Evolutionary conservation across 140 eudicot genomes (phyloP).

Genomic region (Cichorium intybus): DNA sequence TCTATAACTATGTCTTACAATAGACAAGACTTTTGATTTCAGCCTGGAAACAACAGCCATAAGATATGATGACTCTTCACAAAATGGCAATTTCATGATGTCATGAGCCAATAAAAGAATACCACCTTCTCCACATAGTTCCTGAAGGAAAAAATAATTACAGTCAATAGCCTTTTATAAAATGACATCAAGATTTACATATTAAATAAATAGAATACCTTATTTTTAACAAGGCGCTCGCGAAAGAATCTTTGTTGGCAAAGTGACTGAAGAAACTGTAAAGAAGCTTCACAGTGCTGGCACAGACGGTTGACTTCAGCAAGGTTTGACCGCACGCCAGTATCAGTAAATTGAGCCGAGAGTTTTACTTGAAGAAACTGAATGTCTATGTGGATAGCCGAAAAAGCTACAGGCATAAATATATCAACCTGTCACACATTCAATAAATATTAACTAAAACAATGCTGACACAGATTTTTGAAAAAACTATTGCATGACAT

Average conservation of each 20-base stretch:
- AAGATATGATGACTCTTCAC: conserved; percentile 39
- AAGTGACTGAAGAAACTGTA: conserved; percentile 78
- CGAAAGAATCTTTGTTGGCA: conserved; percentile 82
- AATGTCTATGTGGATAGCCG: conserved; percentile 62
- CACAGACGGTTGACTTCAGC: conserved; percentile 62
- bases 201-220: conserved; percentile 44
- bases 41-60: conserved; percentile 70
- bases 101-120: conserved; percentile 72
- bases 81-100: conserved; percentile 50
- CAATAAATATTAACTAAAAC: neutral
- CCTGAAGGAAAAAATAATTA: conserved; percentile 46
- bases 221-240: conserved; percentile 74
- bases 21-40: conserved; percentile 75
- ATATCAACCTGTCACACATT: conserved; percentile 66
- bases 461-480: no score
- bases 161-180: conserved; percentile 1
- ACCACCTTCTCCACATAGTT: conserved; percentile 88
- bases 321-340: conserved; percentile 30
- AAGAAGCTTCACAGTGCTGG: conserved; percentile 91
- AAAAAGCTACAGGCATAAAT: conserved; percentile 69
- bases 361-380: conserved; percentile 61
- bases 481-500: no score
- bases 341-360: conserved; percentile 34
- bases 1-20: conserved; percentile 59
- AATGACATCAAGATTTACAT: neutral